phyloP scores from a whole-genome alignment of 768 basidiomycete species.

The Mycena kentingensis region DNA sequence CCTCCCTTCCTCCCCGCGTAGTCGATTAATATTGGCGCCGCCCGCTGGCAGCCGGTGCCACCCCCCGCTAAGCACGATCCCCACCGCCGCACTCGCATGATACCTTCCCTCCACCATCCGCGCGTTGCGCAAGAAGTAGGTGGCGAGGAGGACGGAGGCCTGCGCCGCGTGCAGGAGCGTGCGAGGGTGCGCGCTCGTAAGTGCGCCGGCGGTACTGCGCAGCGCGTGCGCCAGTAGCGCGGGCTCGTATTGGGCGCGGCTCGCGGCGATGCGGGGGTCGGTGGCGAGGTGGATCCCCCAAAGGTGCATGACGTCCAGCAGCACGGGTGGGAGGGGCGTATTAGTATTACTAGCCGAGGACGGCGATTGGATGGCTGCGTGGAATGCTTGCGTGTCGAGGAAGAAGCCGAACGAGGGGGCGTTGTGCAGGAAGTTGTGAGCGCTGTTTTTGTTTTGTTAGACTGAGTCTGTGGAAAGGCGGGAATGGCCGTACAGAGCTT shows the following conservation, averaged over 20 bases:
- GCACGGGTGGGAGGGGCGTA: constrained; percentile 27
- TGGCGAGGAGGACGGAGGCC: constrained; percentile 43
- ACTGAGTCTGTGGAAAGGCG: not conserved
- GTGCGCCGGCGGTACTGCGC: constrained; percentile 30
- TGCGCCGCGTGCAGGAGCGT: constrained; percentile 37
- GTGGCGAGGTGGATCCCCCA: constrained; percentile 26
- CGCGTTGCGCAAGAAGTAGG: constrained; percentile 45
- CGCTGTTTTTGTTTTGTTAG: not conserved
- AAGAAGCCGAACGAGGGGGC: constrained; percentile 47
- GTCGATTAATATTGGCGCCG: not conserved
- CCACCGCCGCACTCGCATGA: constrained; percentile 40
- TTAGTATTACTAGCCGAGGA: constrained; percentile 14
- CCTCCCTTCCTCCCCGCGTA: constrained; percentile 1
- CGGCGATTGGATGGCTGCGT: constrained; percentile 20
- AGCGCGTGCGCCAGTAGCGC: constrained; percentile 39
- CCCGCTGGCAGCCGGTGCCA: constrained; percentile 27
- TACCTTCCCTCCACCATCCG: constrained; percentile 46
- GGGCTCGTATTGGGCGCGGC: constrained; percentile 32
- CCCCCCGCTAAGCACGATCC: constrained; percentile 30
- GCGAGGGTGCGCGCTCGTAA: constrained; percentile 35
- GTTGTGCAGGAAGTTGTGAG: constrained; percentile 37
- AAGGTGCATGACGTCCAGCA: constrained; percentile 32
- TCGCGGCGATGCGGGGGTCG: constrained; percentile 24
- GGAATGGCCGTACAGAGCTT: constrained; percentile 12
- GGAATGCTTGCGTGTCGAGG: constrained; percentile 44